Conservation (phyloP, 768 basidiomycete species). For the Ramaria rubella region DNA sequence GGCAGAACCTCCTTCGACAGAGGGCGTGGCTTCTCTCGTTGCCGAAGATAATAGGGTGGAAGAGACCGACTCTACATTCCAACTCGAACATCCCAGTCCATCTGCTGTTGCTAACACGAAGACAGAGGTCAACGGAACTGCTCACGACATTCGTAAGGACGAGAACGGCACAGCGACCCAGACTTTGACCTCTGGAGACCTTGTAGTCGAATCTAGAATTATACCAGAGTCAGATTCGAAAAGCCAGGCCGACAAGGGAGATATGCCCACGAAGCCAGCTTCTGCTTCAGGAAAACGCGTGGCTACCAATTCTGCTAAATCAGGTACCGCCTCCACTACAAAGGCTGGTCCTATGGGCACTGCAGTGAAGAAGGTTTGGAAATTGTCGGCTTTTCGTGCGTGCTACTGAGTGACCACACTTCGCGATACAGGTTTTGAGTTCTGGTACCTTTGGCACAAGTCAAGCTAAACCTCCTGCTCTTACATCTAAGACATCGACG, state of each 20-base stretch:
- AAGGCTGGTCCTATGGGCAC: conserved; percentile 19
- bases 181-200: conserved; percentile 15
- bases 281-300: conserved; percentile 34
- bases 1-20: conserved; percentile 1
- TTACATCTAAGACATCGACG: conserved; percentile 29
- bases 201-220: conserved; percentile 16
- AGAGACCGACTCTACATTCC: background rate
- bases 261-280: conserved; percentile 28
- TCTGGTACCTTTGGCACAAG: conserved; percentile 56
- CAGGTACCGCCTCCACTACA: background rate
- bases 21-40: conserved; percentile 2
- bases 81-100: background rate
- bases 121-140: conserved; percentile 30
- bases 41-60: conserved; percentile 1
- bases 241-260: conserved; percentile 30
- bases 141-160: conserved; percentile 20
- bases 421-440: conserved; percentile 45
- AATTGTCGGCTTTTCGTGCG: conserved; percentile 7
- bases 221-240: conserved; percentile 25
- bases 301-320: conserved; percentile 2
- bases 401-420: conserved; percentile 6
- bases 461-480: conserved; percentile 39
- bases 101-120: conserved; percentile 28
- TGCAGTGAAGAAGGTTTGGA: conserved; percentile 60
- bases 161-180: conserved; percentile 18